A percentile compares a stretch with the other conserved stretches of the same genome.
These are phyloP conservation scores for Syzygium oleosum DNA, from an alignment of 345 rosid genomes.

Conservation along the genomic window DNA sequence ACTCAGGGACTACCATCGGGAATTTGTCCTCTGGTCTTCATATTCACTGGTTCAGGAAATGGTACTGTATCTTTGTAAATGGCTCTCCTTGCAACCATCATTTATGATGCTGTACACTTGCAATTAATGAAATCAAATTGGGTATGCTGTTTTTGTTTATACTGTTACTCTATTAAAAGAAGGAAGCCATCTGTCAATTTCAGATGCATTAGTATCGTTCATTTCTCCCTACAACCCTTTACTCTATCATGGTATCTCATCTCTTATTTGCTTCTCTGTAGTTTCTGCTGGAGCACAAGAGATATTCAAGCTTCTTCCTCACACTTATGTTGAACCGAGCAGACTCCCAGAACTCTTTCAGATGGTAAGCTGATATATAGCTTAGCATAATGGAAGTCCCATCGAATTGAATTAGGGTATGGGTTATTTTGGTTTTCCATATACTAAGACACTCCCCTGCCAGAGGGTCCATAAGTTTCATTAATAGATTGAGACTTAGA, in stretches of 20 bases:
- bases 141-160: not conserved
- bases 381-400: not conserved
- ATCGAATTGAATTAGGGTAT: not conserved
- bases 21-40: slow-evolving; percentile 72
- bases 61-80: slow-evolving; percentile 28
- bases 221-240: not conserved
- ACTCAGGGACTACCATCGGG: slow-evolving; percentile 68
- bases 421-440: not conserved
- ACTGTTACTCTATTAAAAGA: not conserved
- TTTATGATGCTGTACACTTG: not conserved
- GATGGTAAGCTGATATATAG: slow-evolving; percentile 20
- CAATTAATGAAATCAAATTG: not conserved
- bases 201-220: not conserved
- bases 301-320: slow-evolving; percentile 95
- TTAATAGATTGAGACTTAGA: not conserved
- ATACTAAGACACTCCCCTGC: not conserved
- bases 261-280: slow-evolving; percentile 6
- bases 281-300: slow-evolving; percentile 90
- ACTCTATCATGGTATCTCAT: not conserved
- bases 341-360: slow-evolving; percentile 65
- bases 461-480: not conserved
- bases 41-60: slow-evolving; percentile 72
- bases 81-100: not conserved
- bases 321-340: slow-evolving; percentile 67
- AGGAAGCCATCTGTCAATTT: not conserved